A percentile compares a stretch with the other conserved stretches of the same genome.
Conservation (phyloP, 345 rosid genomes). For the Eucalyptus brandiana region DNA sequence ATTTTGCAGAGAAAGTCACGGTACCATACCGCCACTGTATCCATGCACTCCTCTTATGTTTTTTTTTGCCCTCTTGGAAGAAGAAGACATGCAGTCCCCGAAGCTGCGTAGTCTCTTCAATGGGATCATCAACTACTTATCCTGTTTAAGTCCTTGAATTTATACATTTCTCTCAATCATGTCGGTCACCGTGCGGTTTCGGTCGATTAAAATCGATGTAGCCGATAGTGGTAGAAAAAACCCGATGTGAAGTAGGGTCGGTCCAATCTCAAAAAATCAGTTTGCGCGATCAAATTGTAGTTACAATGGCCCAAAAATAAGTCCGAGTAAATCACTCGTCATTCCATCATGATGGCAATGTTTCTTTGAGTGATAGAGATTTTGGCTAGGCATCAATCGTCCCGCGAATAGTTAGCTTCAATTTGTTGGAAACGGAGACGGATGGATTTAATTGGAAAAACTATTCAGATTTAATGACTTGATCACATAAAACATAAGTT, state of each 20-base stretch:
- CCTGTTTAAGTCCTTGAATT: neutral
- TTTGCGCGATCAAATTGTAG: neutral
- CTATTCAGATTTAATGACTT: no score
- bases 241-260: no score
- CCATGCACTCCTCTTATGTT: neutral
- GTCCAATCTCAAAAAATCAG: neutral
- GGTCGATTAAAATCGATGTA: neutral
- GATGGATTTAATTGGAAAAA: neutral
- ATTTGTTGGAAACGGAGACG: neutral
- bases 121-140: neutral
- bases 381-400: neutral
- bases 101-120: neutral
- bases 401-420: accelerated
- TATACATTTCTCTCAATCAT: neutral
- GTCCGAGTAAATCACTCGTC: no score
- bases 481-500: neutral
- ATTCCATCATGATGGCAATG: no score
- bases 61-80: neutral
- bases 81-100: neutral
- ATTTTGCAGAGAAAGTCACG: neutral
- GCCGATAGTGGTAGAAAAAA: no score
- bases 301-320: no score
- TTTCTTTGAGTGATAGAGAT: no score
- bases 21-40: neutral
- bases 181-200: neutral